These are phyloP conservation scores for Botrytis medusae DNA, from an alignment of 2,329 filamentous ascomycete species.

Conservation along the genomic window DNA sequence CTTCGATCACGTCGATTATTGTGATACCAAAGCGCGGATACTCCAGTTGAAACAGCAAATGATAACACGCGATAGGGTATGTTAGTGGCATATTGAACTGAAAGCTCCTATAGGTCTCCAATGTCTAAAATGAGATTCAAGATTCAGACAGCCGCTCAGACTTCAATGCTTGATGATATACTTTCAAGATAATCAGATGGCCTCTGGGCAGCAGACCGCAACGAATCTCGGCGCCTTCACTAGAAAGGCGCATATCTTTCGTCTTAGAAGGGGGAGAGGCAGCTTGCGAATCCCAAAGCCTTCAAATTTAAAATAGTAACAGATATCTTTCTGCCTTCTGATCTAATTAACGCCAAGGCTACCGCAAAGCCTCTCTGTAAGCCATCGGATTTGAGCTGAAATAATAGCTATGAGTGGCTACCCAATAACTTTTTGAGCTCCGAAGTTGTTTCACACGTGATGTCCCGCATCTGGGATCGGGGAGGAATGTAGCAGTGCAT, in stretches of 20 bases:
- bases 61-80: not conserved
- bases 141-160: not conserved
- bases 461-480: not conserved
- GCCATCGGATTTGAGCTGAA: constrained; percentile 19
- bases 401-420: not conserved
- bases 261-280: not conserved
- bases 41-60: not conserved
- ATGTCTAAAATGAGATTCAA: not conserved
- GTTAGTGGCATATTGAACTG: not conserved
- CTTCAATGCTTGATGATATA: not conserved
- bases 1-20: not conserved
- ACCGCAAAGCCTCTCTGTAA: not conserved
- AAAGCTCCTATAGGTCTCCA: not conserved
- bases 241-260: not conserved
- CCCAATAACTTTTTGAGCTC: constrained; percentile 7
- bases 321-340: constrained; percentile 5
- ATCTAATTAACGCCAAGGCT: constrained; percentile 9
- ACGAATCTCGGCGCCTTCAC: not conserved
- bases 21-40: not conserved
- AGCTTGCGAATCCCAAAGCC: not conserved
- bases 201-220: not conserved
- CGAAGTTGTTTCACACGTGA: constrained; percentile 7
- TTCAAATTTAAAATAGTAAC: constrained; percentile 4
- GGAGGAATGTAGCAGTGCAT: not conserved
- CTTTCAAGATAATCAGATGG: not conserved